Percentiles rank a stretch among this genome's conserved stretches.
Evolutionary conservation across 1,284 basidiomycete species (phyloP).

Genomic region (Ustilago curta): DNA sequence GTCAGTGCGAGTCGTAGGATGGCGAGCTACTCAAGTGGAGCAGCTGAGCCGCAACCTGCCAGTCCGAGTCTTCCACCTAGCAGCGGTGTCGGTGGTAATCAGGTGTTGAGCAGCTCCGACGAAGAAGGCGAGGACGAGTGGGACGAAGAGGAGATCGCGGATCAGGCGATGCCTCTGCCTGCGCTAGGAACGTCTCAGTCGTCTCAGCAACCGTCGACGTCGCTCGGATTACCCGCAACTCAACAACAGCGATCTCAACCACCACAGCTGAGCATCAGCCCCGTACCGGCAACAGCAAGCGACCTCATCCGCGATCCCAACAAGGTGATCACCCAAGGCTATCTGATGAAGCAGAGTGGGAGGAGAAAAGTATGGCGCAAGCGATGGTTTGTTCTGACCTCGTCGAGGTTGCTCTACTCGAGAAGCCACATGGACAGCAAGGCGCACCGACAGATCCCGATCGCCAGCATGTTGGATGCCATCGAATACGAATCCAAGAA

Average conservation of each 20-base stretch:
- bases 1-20: slow-evolving; percentile 35
- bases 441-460: slow-evolving; percentile 85
- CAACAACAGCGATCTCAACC: slow-evolving; percentile 8
- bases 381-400: slow-evolving; percentile 71
- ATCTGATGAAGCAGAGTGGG: slow-evolving; percentile 95
- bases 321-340: slow-evolving; percentile 75
- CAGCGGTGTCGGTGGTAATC: slow-evolving; percentile 16
- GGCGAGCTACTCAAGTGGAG: slow-evolving; percentile 29
- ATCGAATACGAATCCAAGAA: slow-evolving; percentile 78
- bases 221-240: too few species aligned
- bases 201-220: slow-evolving; percentile 5
- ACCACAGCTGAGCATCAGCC: slow-evolving; percentile 15
- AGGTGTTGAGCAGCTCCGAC: slow-evolving; percentile 57
- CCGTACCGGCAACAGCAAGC: slow-evolving; percentile 16
- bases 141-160: slow-evolving; percentile 62
- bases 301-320: slow-evolving; percentile 57
- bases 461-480: slow-evolving; percentile 88
- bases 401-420: slow-evolving; percentile 68
- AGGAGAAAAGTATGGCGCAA: slow-evolving; percentile 96
- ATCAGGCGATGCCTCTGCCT: slow-evolving; percentile 63
- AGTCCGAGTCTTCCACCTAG: slow-evolving; percentile 30
- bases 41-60: slow-evolving; percentile 20
- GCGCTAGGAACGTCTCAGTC: slow-evolving; percentile 28
- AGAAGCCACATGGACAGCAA: slow-evolving; percentile 76
- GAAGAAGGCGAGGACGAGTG: slow-evolving; percentile 63